Evolutionary conservation across 768 basidiomycete species (phyloP).

Genomic region (Tricholoma terreum): DNA sequence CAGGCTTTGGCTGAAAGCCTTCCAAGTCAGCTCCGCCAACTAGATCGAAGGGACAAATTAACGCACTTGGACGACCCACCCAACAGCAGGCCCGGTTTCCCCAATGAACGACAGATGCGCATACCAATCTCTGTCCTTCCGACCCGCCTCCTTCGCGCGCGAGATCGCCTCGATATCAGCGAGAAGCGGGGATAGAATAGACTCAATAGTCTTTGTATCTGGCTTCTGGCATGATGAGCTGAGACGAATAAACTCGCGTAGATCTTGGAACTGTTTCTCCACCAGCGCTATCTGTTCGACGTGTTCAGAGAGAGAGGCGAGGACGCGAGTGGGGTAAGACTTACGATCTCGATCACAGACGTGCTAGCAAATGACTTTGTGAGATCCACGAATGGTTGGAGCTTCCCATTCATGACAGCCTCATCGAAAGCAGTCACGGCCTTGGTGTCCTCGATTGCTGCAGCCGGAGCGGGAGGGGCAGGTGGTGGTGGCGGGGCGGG

Average conservation of each 20-base stretch:
- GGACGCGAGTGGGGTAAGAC: slow-evolving; percentile 15
- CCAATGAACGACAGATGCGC: slow-evolving; percentile 78
- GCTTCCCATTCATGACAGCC: slow-evolving; percentile 64
- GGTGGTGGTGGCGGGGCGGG: slow-evolving; percentile 35
- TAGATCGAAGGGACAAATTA: background rate
- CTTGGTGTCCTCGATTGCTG: slow-evolving; percentile 42
- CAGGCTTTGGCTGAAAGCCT: slow-evolving; percentile 70
- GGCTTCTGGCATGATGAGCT: slow-evolving; percentile 81
- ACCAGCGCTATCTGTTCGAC: slow-evolving; percentile 60
- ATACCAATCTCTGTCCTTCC: slow-evolving; percentile 79
- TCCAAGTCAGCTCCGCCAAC: background rate
- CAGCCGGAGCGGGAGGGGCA: slow-evolving; percentile 32
- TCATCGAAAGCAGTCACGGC: slow-evolving; percentile 74
- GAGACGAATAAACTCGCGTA: slow-evolving; percentile 65
- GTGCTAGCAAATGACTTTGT: slow-evolving; percentile 68
- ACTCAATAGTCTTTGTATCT: slow-evolving; percentile 51
- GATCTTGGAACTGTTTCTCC: slow-evolving; percentile 59
- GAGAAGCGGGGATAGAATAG: slow-evolving; percentile 65
- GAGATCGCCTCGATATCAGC: slow-evolving; percentile 70
- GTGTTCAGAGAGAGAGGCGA: background rate
- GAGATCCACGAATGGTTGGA: slow-evolving; percentile 72
- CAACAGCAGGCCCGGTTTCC: slow-evolving; percentile 77
- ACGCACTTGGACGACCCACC: slow-evolving; percentile 85
- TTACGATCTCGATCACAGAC: slow-evolving; percentile 76
- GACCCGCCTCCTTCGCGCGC: slow-evolving; percentile 78